These are phyloP conservation scores for Boeremia exigua DNA, from an alignment of 2,329 filamentous ascomycete genomes.

Conservation along the genomic window DNA sequence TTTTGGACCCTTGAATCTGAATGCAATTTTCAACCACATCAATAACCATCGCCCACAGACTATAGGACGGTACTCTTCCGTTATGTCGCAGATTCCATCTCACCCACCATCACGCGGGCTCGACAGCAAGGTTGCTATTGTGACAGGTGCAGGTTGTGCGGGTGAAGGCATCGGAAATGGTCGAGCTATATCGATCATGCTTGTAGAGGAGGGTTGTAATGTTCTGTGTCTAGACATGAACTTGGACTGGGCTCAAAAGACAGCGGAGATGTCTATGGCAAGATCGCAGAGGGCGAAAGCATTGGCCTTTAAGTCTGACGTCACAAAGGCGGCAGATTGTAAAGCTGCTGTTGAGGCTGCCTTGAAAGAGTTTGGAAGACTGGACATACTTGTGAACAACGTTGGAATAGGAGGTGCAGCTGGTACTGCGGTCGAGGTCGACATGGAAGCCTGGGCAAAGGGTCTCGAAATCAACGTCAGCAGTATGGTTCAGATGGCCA, in stretches of 20 bases:
- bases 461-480: constrained; percentile 67
- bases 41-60: not conserved
- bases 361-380: constrained; percentile 57
- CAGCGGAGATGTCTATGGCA: constrained; percentile 58
- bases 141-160: constrained; percentile 65
- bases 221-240: constrained; percentile 66
- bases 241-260: constrained; percentile 57
- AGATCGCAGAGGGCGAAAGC: constrained; percentile 19
- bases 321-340: constrained; percentile 63
- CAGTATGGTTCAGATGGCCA: constrained; percentile 70
- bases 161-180: constrained; percentile 68
- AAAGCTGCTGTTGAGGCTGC: constrained; percentile 51
- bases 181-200: constrained; percentile 62
- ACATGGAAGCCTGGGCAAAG: constrained; percentile 64
- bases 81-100: constrained; percentile 25
- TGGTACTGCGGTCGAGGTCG: constrained; percentile 66
- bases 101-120: constrained; percentile 49
- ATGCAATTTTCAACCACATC: not conserved
- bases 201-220: constrained; percentile 64
- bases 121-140: constrained; percentile 57
- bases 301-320: constrained; percentile 58
- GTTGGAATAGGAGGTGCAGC: constrained; percentile 66
- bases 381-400: constrained; percentile 70
- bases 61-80: not conserved
- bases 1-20: too few relatives aligned